Base-by-base conservation (phyloP, 2,329 filamentous ascomycete species). In the Tolypocladium ophioglossoides region DNA sequence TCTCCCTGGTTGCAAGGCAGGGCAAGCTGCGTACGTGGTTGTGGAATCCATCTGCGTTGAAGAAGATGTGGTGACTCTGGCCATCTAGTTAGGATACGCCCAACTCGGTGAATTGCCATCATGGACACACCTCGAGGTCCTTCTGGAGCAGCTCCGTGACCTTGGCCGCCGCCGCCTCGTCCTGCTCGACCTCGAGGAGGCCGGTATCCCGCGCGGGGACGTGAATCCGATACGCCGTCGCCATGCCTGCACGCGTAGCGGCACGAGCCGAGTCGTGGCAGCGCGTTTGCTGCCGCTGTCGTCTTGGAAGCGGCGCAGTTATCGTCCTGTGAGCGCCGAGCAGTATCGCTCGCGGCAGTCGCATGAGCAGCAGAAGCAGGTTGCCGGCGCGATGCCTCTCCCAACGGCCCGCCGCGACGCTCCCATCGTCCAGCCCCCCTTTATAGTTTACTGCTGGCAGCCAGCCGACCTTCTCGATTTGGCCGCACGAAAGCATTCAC, bases 41-140 rank as follows among this genome's bases (percentile, higher is more conserved):
- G 64, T 96, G 91, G 58, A 87, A 95, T 0, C 86, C 86, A 2
- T 69, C 64, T 0, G 78, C 56, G 57, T 94, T 95, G 76, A 91
- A 95, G 71, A 86, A 95, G 55, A 91, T 85, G 64, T 95, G 87
- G 61, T 91, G 82, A 18, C 61, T 62, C 69, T 69, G 24, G 7
- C 12, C 30, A 2, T 6, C 2, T 7, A 1, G 27, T 32, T 5
- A n/a, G 27, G 11, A 5, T n/a, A 10, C 5, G 3, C 7, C 10
- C 18, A 30, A 20, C 16, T 11, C 5, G 7, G 9, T 2, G 24
- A 2, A 2, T 7, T 2, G 27, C 44, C 24, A 14, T 22, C 12
- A 2, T 10, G 16, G 8, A 47, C 64, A 35, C 61, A 78, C 73
- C 71, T 83, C 80, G 59, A 94, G 78, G 63, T 96, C 91, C 55